Conservation (phyloP, 2,329 filamentous ascomycete genomes). For the Penicillium sp. region DNA sequence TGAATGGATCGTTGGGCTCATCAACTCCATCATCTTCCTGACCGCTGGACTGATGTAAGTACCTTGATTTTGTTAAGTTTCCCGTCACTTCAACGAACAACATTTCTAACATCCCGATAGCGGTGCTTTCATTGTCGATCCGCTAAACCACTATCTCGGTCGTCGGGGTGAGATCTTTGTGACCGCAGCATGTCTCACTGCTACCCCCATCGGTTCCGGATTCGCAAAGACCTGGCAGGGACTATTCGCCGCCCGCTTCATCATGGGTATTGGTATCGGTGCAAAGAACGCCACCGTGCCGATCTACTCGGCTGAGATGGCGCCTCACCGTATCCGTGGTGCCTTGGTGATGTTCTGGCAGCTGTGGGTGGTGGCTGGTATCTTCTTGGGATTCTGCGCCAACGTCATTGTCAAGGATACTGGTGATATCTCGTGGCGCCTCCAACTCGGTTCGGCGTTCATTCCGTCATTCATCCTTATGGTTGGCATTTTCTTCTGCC, state of each 20-base stretch:
- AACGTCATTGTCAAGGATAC: conserved; percentile 64
- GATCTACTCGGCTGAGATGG: conserved; percentile 57
- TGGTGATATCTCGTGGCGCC: conserved; percentile 61
- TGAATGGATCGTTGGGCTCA: conserved; percentile 62
- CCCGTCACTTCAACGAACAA: not conserved
- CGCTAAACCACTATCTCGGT: conserved; percentile 60
- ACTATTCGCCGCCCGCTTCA: conserved; percentile 55
- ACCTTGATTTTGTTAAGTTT: conserved; percentile 48
- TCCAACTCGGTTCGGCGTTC: conserved; percentile 65
- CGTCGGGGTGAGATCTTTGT: conserved; percentile 66
- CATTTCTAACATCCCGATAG: conserved; percentile 10
- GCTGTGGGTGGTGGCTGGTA: conserved; percentile 49
- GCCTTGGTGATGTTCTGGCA: conserved; percentile 59
- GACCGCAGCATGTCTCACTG: conserved; percentile 62
- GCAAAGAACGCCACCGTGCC: conserved; percentile 58
- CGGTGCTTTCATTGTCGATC: conserved; percentile 68
- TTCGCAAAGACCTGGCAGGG: conserved; percentile 60
- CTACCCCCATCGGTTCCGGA: conserved; percentile 67
- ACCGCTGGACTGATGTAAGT: conserved; percentile 23
- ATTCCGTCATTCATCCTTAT: conserved; percentile 62
- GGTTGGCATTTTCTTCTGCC: conserved; percentile 28
- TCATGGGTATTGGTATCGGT: conserved; percentile 64
- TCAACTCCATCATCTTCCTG: conserved; percentile 60
- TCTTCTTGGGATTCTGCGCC: conserved; percentile 66
- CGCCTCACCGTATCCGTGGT: conserved; percentile 56